Percentiles rank a stretch among this genome's conserved stretches.
phyloP scores from a whole-genome alignment of 495 filamentous ascomycete genomes.

The Peziza echinospora region DNA sequence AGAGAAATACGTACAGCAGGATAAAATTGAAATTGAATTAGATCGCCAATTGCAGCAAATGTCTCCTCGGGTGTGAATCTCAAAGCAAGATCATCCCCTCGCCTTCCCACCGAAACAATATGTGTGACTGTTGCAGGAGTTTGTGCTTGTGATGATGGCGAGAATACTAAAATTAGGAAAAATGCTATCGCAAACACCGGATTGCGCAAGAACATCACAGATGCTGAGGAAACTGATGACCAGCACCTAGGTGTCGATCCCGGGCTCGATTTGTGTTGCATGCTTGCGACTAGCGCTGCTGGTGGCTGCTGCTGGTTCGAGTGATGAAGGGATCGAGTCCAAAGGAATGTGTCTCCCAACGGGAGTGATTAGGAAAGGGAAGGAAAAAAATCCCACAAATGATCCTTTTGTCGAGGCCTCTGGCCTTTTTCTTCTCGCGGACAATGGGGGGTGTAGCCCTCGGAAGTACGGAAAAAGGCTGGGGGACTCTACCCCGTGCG shows the following conservation, averaged over 20 bases:
- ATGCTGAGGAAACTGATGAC: neutral
- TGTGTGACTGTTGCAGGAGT: too few species aligned
- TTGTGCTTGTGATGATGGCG: constrained; percentile 2
- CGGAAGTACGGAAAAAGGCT: neutral
- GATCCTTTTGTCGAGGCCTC: neutral
- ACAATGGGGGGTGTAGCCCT: neutral
- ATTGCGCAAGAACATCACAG: constrained; percentile 7
- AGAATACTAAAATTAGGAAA: constrained; percentile 3
- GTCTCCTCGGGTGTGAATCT: constrained; percentile 15
- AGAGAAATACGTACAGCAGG: constrained; percentile 20
- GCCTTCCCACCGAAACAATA: constrained; percentile 8
- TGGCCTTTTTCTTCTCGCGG: neutral
- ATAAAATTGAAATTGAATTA: constrained; percentile 34
- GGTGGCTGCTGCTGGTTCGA: neutral
- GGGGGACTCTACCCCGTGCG: neutral
- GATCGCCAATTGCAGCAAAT: constrained; percentile 23
- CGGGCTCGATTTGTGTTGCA: neutral
- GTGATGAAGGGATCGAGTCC: neutral
- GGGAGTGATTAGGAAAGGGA: too few species aligned
- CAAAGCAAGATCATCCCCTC: constrained; percentile 8
- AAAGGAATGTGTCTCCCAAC: neutral
- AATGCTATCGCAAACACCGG: constrained; percentile 1
- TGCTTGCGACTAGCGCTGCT: neutral
- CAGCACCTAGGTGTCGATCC: neutral
- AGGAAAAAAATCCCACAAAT: too few species aligned